Base-by-base conservation (phyloP, 2,329 filamentous ascomycete species). In the Geoglossum cookeanum region DNA sequence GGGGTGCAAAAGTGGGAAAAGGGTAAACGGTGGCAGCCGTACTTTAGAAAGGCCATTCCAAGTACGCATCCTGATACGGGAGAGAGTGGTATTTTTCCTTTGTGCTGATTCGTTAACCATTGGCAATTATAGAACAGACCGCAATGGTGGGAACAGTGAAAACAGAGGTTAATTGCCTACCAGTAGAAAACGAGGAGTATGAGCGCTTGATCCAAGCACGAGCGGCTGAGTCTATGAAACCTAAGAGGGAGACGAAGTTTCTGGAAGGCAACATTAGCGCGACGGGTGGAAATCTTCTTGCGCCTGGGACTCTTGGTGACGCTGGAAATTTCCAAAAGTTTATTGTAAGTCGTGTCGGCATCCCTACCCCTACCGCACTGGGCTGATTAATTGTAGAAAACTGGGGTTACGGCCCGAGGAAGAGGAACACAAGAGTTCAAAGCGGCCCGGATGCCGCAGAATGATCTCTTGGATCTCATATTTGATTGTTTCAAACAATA, bases 391-490 rank as follows among this genome's bases (percentile, higher is more conserved):
- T 44, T 54, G 52, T 58, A 82, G 79, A 81, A 81, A 76, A 74
- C 65, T 55, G 65, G 61, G 55, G 61, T 71, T 55, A 69, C 72
- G 64, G 79, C 81, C 68, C 72, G 76, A 60, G 76, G 83, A 69
- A 82, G 79, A 70, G 49, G 49, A 17, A 73, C 78, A 4, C 78
- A 80, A 68, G 83, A 87, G 64, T 83, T 87, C 71, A 96, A 97
- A 74, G 84, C 87, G 32, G 85, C 87, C 37, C 90, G 92, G 71
- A 90, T 97, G 71, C 83, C 88, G 49, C 83, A 90, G 69, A 84
- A 88, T 74, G 85, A 92, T 65, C 81, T 98, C 61, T 73, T 94
- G 71, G 90, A 96, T 71, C 78, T 80, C 61, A 82, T 98, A 60
- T 89, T 91, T 74, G 73, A 78, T 54, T 85, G 83, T 67, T 98